A percentile compares a stretch with the other conserved stretches of the same genome.
phyloP scores from a whole-genome alignment of 208 protist genomes.

The Lotmaria passim region DNA sequence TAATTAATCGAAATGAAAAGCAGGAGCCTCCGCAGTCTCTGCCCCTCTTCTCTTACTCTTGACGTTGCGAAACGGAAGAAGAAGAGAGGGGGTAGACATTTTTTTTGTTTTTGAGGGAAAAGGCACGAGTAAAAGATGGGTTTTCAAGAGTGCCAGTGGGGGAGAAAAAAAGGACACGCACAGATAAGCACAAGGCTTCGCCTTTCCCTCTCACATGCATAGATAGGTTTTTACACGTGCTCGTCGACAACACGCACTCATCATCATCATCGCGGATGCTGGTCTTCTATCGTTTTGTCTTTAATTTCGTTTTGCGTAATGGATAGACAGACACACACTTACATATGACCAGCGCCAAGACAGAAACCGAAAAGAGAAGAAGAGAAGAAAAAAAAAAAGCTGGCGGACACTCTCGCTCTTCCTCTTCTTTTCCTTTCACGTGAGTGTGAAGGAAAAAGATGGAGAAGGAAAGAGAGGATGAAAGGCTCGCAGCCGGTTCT shows the following conservation, averaged over 20 bases:
- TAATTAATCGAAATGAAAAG: neutral
- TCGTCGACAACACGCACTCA: too few species aligned
- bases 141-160: neutral
- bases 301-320: neutral
- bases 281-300: neutral
- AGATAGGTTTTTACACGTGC: too few species aligned
- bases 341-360: neutral
- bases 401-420: neutral
- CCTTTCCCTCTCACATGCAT: too few species aligned
- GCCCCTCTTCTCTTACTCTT: neutral
- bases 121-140: neutral
- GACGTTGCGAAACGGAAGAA: too few species aligned
- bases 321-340: neutral
- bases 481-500: too few species aligned
- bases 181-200: neutral
- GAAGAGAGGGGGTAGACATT: too few species aligned
- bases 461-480: neutral
- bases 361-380: neutral
- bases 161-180: neutral
- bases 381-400: neutral
- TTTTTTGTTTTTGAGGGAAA: neutral
- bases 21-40: neutral
- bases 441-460: neutral
- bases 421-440: slow-evolving; percentile 6
- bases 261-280: neutral